Base-by-base conservation (phyloP, 2,329 filamentous ascomycete species). In the Zymoseptoria crescenta region DNA sequence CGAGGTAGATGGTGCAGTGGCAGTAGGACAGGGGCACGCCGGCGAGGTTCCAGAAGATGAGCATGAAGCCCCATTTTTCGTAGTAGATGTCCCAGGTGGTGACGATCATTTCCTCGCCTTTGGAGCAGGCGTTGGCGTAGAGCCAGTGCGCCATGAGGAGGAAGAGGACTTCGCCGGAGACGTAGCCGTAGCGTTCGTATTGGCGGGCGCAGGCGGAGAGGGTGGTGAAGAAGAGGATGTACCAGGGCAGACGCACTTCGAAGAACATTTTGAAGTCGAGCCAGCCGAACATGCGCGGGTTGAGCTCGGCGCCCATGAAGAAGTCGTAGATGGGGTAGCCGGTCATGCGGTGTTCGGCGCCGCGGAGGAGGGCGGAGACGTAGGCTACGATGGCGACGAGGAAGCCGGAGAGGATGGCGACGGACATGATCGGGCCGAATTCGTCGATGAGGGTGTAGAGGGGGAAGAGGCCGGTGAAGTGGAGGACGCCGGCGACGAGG, bases 21-120 rank as follows among this genome's bases (percentile, higher is more conserved):
- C 91, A 96, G 81, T 96, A 96, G 57, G 86, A 91, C 56, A 96
- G 81, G 13, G 91, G 91, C 27, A 96, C 91, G 66, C 91, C 91
- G 52, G 91, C 91, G 73, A 96, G 80, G 76, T 96, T 96, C 91
- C 91, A 96, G 83, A 96, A 96, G 74, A 95, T 95, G 66, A 96
- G 83, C 91, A 96, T 96, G 80, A 96, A 96, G 56, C 91, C 91
- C 84, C 89, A 92, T 78, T 96, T 96, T 80, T 96, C 91, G 69
- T 91, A 93, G 80, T 95, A 96, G 87, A 96, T 96, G 70, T 96
- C 91, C 85, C 91, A 96, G 54, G 90, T 94, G 8, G 88, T 88
- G 60, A 91, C 83, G 74, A 96, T 96, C 72, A 91, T 83, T 76
- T 96, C 90, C 76, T 96, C 91, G 53, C 88, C 92, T 79, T 96